Base-by-base conservation (phyloP, 73 alveolate species). In the Paramecium biaurelia region DNA sequence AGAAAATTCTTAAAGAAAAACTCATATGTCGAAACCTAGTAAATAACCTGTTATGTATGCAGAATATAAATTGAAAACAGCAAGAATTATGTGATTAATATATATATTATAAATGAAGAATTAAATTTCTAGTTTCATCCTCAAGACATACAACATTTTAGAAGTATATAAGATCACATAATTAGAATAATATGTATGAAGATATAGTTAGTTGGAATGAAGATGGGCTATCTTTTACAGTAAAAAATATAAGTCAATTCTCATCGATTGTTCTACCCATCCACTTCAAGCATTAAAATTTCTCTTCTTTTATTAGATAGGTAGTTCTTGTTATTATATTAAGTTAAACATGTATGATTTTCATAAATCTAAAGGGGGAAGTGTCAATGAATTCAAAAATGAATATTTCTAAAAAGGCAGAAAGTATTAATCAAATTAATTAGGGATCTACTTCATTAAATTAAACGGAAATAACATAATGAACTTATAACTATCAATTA, bases 341-440 rank as follows among this genome's bases (percentile, higher is more conserved):
- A 1, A 89, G 94, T 43, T 89, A 35, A 89, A 89, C 30, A 89
- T 89, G 94, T 89, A 89, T 20, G 94, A 89, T 58, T 89, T 89
- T 72, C 94, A 89, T 49, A 89, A 89, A 43, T 70, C 70, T 4
- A 86, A 76, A 86, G 93, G 84, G 6, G 70, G 76, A 14, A 43
- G 38, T 18, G 85, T 23, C 35, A 42, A 76, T n/a, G 92, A 70
- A 89, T 89, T 89, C 85, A 42, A 59, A 35, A 88, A 89, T 68
- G 49, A 82, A 21, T 82, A 35, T 18, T 89, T 89, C 85, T 43
- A 89, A 45, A 89, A 56, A 89, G 92, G 92, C 5, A 89, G 84
- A 59, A 89, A 72, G 94, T 86, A 86, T 56, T 0, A 12, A 24
- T 12, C 8, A 18, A 84, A 23, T 23, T 47, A 47, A 37, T 37